phyloP scores from a whole-genome alignment of 2,329 filamentous ascomycete species.

The Parafenestella ontariensis region DNA sequence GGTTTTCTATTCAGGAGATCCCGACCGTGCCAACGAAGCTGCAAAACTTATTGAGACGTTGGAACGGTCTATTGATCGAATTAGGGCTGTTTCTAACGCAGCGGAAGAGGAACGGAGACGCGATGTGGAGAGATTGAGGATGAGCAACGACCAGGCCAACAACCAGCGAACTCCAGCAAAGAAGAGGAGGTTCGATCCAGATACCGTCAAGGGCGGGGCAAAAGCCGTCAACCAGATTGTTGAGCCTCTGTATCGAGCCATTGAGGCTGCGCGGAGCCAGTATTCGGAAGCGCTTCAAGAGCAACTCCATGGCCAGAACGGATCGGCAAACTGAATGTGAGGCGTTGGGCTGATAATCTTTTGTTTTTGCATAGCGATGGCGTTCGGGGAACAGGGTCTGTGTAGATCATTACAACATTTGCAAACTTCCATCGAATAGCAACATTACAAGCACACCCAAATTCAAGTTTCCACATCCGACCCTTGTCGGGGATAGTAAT shows the following conservation, averaged over 20 bases:
- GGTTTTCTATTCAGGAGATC: conserved; percentile 86
- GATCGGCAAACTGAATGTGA: conserved; percentile 8
- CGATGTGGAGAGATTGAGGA: conserved; percentile 71
- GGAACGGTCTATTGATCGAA: conserved; percentile 75
- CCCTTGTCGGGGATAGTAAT: not conserved
- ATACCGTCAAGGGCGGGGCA: conserved; percentile 74
- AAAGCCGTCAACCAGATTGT: conserved; percentile 79
- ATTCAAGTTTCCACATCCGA: not conserved
- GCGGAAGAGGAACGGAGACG: conserved; percentile 77
- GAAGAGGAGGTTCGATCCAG: conserved; percentile 73
- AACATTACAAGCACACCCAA: not conserved
- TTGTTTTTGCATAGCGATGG: conserved; percentile 42
- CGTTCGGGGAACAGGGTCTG: conserved; percentile 16
- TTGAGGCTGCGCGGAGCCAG: conserved; percentile 73
- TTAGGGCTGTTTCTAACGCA: conserved; percentile 78
- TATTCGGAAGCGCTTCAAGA: conserved; percentile 74
- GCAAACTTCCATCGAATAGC: not conserved
- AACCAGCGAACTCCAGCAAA: conserved; percentile 75
- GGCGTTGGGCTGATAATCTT: conserved; percentile 1
- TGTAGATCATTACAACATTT: not conserved
- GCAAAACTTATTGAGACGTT: conserved; percentile 84
- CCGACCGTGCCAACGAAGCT: conserved; percentile 80
- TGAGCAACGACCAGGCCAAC: conserved; percentile 72
- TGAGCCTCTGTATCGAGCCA: conserved; percentile 72
- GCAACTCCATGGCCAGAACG: conserved; percentile 52